phyloP scores from a whole-genome alignment of 2,329 filamentous ascomycete species.

The Colletotrichum shisoi region DNA sequence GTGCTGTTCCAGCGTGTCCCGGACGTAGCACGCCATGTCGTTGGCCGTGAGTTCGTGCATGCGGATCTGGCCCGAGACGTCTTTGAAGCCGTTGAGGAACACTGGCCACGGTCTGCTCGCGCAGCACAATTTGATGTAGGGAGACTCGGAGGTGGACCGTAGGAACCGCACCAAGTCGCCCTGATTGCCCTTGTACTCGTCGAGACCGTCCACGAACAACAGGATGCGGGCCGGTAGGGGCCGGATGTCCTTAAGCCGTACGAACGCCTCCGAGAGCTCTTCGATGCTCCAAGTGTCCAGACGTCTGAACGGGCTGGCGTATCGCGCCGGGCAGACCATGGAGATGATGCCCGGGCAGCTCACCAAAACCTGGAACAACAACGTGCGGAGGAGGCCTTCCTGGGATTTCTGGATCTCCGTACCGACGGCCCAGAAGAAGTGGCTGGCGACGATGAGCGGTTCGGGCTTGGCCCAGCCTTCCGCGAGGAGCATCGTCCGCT shows the following conservation, averaged over 20 bases:
- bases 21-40: slow-evolving; percentile 44
- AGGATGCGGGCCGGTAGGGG: slow-evolving; percentile 14
- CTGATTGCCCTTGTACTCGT: slow-evolving; percentile 49
- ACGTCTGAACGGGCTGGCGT: neutral
- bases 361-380: slow-evolving; percentile 36
- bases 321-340: neutral
- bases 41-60: slow-evolving; percentile 44
- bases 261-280: slow-evolving; percentile 43
- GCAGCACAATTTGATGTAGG: slow-evolving; percentile 47
- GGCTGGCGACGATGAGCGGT: slow-evolving; percentile 46
- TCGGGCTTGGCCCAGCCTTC: slow-evolving; percentile 47
- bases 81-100: slow-evolving; percentile 43
- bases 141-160: slow-evolving; percentile 28
- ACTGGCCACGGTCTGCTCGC: slow-evolving; percentile 47
- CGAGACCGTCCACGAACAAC: slow-evolving; percentile 47
- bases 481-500: slow-evolving; percentile 41
- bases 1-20: neutral
- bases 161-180: slow-evolving; percentile 45
- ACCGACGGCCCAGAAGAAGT: slow-evolving; percentile 55
- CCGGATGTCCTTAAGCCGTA: slow-evolving; percentile 21
- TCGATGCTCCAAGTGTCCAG: slow-evolving; percentile 43
- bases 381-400: slow-evolving; percentile 49
- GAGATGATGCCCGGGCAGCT: slow-evolving; percentile 4
- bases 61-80: slow-evolving; percentile 34
- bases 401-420: slow-evolving; percentile 51